Percentiles rank a stretch among this genome's conserved stretches.
Evolutionary conservation across 1,284 basidiomycete species (phyloP).

Genomic region (Boletus sp.): DNA sequence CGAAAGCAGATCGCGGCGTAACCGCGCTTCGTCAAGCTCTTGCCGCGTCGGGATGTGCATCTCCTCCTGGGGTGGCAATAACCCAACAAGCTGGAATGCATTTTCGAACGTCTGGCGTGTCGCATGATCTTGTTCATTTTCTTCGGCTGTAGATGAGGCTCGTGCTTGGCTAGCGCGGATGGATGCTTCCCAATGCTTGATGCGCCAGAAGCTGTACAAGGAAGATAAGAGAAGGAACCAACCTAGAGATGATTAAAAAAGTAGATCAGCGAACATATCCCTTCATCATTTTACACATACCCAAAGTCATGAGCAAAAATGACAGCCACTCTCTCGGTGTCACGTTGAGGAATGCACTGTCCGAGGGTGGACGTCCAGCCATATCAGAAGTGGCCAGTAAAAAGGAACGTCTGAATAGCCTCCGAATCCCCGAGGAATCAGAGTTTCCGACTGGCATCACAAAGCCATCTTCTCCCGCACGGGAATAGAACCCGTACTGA

Average conservation of each 20-base stretch:
- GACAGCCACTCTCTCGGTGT: constrained; percentile 76
- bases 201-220: constrained; percentile 76
- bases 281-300: constrained; percentile 37
- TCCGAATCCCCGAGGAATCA: constrained; percentile 1
- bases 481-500: constrained; percentile 74
- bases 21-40: constrained; percentile 41
- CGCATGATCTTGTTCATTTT: constrained; percentile 43
- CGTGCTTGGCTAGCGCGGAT: constrained; percentile 45
- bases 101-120: constrained; percentile 46
- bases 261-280: constrained; percentile 5
- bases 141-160: constrained; percentile 39
- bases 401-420: constrained; percentile 14
- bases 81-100: constrained; percentile 41
- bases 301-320: constrained; percentile 86
- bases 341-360: constrained; percentile 27
- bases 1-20: constrained; percentile 48
- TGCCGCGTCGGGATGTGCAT: constrained; percentile 31
- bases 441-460: constrained; percentile 9
- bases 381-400: constrained; percentile 12
- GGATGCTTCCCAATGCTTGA: constrained; percentile 75
- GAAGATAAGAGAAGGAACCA: constrained; percentile 87
- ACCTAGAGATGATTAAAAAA: constrained; percentile 39
- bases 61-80: constrained; percentile 12
- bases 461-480: constrained; percentile 30
- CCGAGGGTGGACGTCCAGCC: constrained; percentile 15